Evolutionary conservation across 306 rosid genomes (phyloP).

Genomic region (Lathyrus oleraceus): DNA sequence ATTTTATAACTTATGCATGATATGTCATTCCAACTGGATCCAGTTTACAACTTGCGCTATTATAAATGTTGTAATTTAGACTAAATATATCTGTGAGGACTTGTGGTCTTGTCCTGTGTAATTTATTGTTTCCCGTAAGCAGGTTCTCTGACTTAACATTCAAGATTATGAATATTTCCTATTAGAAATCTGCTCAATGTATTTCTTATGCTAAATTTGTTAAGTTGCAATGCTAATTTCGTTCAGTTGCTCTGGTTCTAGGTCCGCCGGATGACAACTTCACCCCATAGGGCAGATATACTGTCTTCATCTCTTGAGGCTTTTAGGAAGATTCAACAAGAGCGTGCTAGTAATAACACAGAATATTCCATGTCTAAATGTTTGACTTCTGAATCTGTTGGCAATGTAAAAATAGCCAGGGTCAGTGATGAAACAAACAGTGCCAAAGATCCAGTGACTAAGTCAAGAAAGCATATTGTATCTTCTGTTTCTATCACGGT

Average conservation of each 20-base stretch:
- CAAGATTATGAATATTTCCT: slow-evolving; percentile 28
- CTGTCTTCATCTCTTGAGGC: slow-evolving; percentile 96
- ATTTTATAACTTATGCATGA: slow-evolving; percentile 2
- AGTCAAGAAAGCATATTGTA: slow-evolving; percentile 48
- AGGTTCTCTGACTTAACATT: slow-evolving; percentile 20
- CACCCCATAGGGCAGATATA: slow-evolving; percentile 97
- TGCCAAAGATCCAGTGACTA: slow-evolving; percentile 44
- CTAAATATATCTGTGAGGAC: neutral
- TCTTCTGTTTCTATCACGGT: slow-evolving; percentile 44
- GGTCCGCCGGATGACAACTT: slow-evolving; percentile 97
- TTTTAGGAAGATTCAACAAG: slow-evolving; percentile 89
- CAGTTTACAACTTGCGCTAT: neutral
- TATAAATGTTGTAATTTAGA: slow-evolving; percentile 31
- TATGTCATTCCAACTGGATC: slow-evolving; percentile 21
- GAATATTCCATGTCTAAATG: slow-evolving; percentile 46
- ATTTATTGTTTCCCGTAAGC: slow-evolving; percentile 23
- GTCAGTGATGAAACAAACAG: slow-evolving; percentile 38
- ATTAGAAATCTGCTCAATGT: slow-evolving; percentile 26
- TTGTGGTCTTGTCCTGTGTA: slow-evolving; percentile 34
- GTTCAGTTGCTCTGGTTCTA: slow-evolving; percentile 48
- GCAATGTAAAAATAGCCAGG: slow-evolving; percentile 38
- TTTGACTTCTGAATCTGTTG: slow-evolving; percentile 46
- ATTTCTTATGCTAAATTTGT: slow-evolving; percentile 37
- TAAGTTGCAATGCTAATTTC: slow-evolving; percentile 36
- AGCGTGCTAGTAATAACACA: slow-evolving; percentile 62